Base-by-base conservation (phyloP, 768 basidiomycete genomes). In the Cystofilobasidium capitatum region DNA sequence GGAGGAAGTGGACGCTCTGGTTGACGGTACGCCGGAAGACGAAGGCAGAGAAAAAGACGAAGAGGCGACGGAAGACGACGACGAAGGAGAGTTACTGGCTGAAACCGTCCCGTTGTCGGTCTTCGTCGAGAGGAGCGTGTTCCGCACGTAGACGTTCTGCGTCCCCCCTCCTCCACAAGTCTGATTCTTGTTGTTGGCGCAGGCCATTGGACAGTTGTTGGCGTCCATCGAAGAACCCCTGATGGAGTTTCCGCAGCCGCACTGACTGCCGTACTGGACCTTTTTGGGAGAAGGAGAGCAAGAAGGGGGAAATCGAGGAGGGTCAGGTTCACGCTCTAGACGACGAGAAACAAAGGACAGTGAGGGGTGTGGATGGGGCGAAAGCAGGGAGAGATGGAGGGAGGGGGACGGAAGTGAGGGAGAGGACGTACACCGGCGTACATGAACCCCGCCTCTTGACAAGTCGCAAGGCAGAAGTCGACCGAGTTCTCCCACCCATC, bases 211-310 rank as follows among this genome's bases (percentile, higher is more conserved):
- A 20, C 47, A 49, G n/a, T 26, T 5, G 47, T 10, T 9, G 3
- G 47, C 47, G 22, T 3, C 2, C 14, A 24, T 13, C n/a, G n/a
- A 22, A 5, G 47, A 49, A 4, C 47, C 47, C 9, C n/a, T 49
- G 20, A 49, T 49, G 47, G n/a, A 49, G 47, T 49, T 14, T 10
- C 47, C 47, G 47, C 47, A 49, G 47, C 47, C 47, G 47, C 47
- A 49, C 47, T 49, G 47, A 4, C n/a, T 24, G n/a, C 47, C 47
- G 47, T 49, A 49, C 24, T 49, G 47, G 6, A n/a, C n/a, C n/a
- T n/a, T n/a, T n/a, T n/a, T n/a, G n/a, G n/a, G n/a, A n/a, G n/a
- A n/a, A n/a, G n/a, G n/a, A n/a, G n/a, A n/a, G n/a, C n/a, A n/a
- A n/a, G n/a, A n/a, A n/a, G n/a, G n/a, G n/a, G n/a, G n/a, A n/a